Percentiles rank a stretch among this genome's conserved stretches.
Evolutionary conservation across 2,329 filamentous ascomycete genomes (phyloP).

Genomic region (Aureobasidium subglaciale): DNA sequence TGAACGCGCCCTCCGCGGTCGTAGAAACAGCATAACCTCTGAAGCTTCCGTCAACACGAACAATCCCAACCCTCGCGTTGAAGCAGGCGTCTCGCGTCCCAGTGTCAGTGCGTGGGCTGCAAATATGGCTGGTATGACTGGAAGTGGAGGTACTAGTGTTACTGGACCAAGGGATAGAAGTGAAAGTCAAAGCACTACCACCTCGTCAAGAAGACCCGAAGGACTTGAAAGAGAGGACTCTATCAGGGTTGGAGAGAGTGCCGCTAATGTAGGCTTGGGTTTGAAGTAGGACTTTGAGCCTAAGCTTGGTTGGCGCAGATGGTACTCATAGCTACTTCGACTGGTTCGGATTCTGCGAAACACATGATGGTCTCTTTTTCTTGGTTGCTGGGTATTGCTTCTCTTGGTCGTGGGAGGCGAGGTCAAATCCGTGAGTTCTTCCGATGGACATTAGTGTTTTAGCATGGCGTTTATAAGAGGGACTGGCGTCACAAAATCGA

Average conservation of each 20-base stretch:
- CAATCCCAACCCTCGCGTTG: not conserved
- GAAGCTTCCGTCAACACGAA: not conserved
- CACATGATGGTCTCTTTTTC: too few relatives aligned
- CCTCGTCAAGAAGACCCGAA: conserved; percentile 19
- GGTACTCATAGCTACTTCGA: not conserved
- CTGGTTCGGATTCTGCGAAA: too few relatives aligned
- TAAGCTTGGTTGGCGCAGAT: not conserved
- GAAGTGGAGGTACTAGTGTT: conserved; percentile 28
- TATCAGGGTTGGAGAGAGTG: conserved; percentile 31
- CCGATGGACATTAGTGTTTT: not conserved
- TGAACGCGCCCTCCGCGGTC: conserved; percentile 35
- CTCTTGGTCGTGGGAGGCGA: too few relatives aligned
- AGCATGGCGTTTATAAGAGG: not conserved
- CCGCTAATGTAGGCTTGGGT: conserved; percentile 22
- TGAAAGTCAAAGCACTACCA: conserved; percentile 32
- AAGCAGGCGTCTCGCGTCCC: not conserved
- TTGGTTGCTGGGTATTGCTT: too few relatives aligned
- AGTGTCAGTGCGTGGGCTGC: conserved; percentile 23
- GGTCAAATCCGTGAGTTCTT: too few relatives aligned
- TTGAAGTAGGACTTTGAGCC: conserved; percentile 9
- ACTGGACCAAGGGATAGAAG: conserved; percentile 29
- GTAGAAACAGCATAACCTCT: conserved; percentile 19
- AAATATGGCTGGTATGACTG: conserved; percentile 12
- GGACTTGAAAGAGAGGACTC: conserved; percentile 25
- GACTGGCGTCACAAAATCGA: too few relatives aligned